These are phyloP conservation scores for Sequoia sempervirens DNA, from an alignment of 75 land plant genomes.

Conservation along the genomic window DNA sequence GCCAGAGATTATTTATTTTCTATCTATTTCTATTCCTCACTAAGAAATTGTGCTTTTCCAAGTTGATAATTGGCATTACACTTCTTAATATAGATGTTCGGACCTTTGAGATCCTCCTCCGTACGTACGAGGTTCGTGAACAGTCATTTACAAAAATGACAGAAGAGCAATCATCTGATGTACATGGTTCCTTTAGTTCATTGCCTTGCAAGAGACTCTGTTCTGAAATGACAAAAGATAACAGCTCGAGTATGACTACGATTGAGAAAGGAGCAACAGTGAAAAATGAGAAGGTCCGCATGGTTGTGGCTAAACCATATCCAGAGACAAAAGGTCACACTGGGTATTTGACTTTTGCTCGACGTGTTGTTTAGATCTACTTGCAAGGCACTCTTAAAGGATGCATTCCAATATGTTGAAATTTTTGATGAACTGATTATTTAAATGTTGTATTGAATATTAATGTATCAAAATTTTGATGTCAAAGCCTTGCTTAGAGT, in stretches of 20 bases:
- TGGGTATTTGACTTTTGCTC: constrained; percentile 95
- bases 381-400: not conserved
- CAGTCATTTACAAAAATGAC: constrained; percentile 20
- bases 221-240: constrained; percentile 18
- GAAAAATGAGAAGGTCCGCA: constrained; percentile 2
- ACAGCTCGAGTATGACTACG: constrained; percentile 10
- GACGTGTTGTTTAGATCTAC: constrained; percentile 21
- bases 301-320: constrained; percentile 41
- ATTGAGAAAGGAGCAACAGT: constrained; percentile 2
- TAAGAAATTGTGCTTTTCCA: not conserved
- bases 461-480: not conserved
- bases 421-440: not conserved
- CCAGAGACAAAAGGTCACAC: constrained; percentile 88
- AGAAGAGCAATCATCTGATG: constrained; percentile 9
- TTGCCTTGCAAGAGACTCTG: constrained; percentile 49
- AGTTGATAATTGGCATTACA: not conserved
- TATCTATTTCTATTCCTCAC: not conserved
- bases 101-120: constrained; percentile 89
- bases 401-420: not conserved
- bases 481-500: not conserved
- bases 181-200: constrained; percentile 7
- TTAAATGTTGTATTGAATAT: not conserved
- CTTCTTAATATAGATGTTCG: constrained; percentile 54
- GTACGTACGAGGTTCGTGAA: constrained; percentile 75
- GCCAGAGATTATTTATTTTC: not conserved